These are phyloP conservation scores for Ascochyta rabiei DNA, from an alignment of 2,329 filamentous ascomycete genomes.

Conservation along the genomic window DNA sequence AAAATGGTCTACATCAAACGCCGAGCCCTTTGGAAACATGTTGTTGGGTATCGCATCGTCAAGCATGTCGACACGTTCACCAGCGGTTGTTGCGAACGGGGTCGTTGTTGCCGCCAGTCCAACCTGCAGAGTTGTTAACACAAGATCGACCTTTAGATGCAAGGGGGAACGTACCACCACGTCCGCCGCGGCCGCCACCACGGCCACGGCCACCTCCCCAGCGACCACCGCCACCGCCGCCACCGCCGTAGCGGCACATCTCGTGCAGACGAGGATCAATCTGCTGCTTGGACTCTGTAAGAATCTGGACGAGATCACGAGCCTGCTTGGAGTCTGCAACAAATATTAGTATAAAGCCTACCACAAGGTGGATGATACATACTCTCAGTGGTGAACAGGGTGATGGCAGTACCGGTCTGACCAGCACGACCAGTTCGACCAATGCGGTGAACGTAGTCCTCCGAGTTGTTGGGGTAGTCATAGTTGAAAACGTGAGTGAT, in stretches of 20 bases:
- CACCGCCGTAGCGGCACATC: slow-evolving; percentile 92
- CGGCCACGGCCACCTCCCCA: slow-evolving; percentile 73
- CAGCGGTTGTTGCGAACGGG: slow-evolving; percentile 51
- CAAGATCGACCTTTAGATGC: neutral
- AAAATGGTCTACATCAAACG: slow-evolving; percentile 35
- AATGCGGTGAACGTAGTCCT: slow-evolving; percentile 73
- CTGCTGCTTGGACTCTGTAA: slow-evolving; percentile 96
- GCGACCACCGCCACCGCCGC: slow-evolving; percentile 74
- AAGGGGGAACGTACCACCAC: slow-evolving; percentile 48
- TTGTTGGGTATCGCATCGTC: slow-evolving; percentile 9
- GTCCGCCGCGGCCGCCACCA: slow-evolving; percentile 60
- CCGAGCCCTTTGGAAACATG: slow-evolving; percentile 22
- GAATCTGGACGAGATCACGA: slow-evolving; percentile 91
- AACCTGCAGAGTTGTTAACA: slow-evolving; percentile 36
- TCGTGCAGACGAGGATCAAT: slow-evolving; percentile 94
- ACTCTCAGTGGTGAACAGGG: slow-evolving; percentile 99
- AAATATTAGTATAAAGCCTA: slow-evolving; percentile 36
- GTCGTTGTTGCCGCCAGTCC: slow-evolving; percentile 48
- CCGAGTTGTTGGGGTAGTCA: slow-evolving; percentile 96
- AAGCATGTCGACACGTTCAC: slow-evolving; percentile 31
- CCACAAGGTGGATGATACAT: slow-evolving; percentile 54
- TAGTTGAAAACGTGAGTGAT: slow-evolving; percentile 99
- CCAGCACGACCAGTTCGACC: slow-evolving; percentile 75
- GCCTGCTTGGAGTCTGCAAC: slow-evolving; percentile 65
- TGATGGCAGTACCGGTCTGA: slow-evolving; percentile 93